Percentiles rank a stretch among this genome's conserved stretches.
Conservation (phyloP, 345 rosid genomes). For the Schrenkiella parvula region DNA sequence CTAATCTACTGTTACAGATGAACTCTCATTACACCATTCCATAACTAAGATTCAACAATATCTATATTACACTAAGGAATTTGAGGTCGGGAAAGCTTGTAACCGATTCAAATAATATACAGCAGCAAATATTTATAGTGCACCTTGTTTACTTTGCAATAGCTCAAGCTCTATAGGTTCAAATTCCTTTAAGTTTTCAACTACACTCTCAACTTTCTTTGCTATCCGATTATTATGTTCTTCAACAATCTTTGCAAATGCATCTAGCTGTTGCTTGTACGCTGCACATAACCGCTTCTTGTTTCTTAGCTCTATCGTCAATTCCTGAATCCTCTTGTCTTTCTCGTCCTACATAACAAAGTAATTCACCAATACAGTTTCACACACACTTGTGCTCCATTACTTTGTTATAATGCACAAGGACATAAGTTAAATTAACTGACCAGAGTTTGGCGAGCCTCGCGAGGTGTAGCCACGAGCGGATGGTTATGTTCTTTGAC, state of each 20-base stretch:
- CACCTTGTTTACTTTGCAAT: slow-evolving; percentile 35
- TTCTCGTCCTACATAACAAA: slow-evolving; percentile 56
- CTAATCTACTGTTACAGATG: background rate
- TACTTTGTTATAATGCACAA: no score
- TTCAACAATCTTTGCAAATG: slow-evolving; percentile 62
- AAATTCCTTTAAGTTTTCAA: slow-evolving; percentile 50
- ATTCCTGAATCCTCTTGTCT: slow-evolving; percentile 67
- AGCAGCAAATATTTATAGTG: background rate
- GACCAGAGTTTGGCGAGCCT: slow-evolving; percentile 82
- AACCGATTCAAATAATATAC: background rate
- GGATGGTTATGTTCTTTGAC: slow-evolving; percentile 89
- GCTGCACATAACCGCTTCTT: slow-evolving; percentile 64
- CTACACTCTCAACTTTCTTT: slow-evolving; percentile 50
- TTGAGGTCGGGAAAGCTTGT: background rate
- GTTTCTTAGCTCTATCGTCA: slow-evolving; percentile 56
- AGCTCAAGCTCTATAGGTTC: slow-evolving; percentile 48
- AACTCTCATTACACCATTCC: background rate
- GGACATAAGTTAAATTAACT: slow-evolving; percentile 11
- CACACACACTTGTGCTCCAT: background rate
- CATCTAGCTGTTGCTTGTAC: slow-evolving; percentile 54
- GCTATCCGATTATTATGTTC: slow-evolving; percentile 46
- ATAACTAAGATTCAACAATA: slow-evolving; percentile 10
- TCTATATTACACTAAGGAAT: background rate
- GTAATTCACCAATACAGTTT: background rate
- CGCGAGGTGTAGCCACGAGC: slow-evolving; percentile 62